These are phyloP conservation scores for Penicillium sp. DNA, from an alignment of 2,329 filamentous ascomycete genomes.

Conservation along the genomic window DNA sequence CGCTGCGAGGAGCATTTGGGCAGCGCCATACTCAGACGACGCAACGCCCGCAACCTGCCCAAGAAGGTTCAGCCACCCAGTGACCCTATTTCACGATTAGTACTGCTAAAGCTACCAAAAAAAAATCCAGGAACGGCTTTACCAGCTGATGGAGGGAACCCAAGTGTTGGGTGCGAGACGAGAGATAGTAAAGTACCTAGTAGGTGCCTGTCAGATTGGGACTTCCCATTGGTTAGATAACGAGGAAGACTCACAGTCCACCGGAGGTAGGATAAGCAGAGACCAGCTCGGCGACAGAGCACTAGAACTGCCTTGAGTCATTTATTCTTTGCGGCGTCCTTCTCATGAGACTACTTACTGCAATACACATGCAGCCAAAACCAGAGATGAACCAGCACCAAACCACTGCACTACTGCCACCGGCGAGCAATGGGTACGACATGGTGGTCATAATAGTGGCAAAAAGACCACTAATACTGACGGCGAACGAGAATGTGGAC, in stretches of 20 bases:
- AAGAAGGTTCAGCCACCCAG: conserved; percentile 57
- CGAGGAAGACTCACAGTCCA: conserved; percentile 44
- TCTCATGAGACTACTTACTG: conserved; percentile 23
- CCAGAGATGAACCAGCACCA: conserved; percentile 65
- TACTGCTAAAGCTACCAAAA: too few species aligned
- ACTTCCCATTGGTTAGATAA: neutral
- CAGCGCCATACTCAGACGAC: conserved; percentile 61
- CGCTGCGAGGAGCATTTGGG: conserved; percentile 60
- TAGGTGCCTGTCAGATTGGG: neutral
- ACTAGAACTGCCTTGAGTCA: conserved; percentile 8
- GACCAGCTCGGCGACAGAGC: conserved; percentile 60
- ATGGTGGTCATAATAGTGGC: conserved; percentile 61
- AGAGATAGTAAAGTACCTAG: conserved; percentile 57
- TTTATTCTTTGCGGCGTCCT: too few species aligned
- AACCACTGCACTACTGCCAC: conserved; percentile 58
- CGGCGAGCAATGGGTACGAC: conserved; percentile 57
- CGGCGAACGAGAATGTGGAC: conserved; percentile 64
- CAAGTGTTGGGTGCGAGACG: conserved; percentile 54
- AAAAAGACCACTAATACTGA: conserved; percentile 61
- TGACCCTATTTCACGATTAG: conserved; percentile 30
- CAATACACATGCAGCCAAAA: conserved; percentile 60
- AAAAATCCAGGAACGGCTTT: neutral
- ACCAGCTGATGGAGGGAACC: conserved; percentile 57
- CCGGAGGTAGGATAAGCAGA: conserved; percentile 63
- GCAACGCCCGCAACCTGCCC: conserved; percentile 60